Evolutionary conservation across 2,329 filamentous ascomycete species (phyloP), one percentile per base, ranked within the genome.

Genomic region (Lasiodiplodia theobromae): DNA sequence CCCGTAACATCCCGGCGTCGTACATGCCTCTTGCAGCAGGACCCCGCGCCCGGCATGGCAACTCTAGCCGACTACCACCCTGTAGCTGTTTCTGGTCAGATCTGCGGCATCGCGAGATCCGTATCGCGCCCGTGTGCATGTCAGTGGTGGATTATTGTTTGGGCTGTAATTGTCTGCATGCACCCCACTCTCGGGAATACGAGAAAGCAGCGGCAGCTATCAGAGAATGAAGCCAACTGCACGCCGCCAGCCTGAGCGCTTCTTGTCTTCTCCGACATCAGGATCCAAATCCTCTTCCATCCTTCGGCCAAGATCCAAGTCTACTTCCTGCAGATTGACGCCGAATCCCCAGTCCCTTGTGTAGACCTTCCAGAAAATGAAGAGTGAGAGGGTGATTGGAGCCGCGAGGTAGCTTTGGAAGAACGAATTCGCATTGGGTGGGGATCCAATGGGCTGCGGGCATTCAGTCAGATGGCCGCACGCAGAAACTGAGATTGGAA

Each of bases 391-490:
- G 25, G 84, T 79, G 44, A 85, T 78, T 6, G 91, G 91, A 4
- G 86, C 88, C 10, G 89, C 89, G 70, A 92, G 82, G 77, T 89
- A 92, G 69, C 86, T 86, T 68, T 91, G 79, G 78, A 96, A 96
- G 79, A 94, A 95, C 71, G 83, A 88, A 70, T 87, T 77, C 0
- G 86, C 87, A 38, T 88, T 66, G 1, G 81, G 16, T 83, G 78
- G 2, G 73, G 40, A 10, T 81, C 67, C 0, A 83, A 82, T 79
- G 82, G 83, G 0, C 80, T 68, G 5, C 74, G 74, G 74, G 87
- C 89, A n/a, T 83, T 86, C 7, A n/a, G 23, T 60, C 14, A 60
- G 38, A 4, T 11, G 3, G 21, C 4, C 2, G 18, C 4, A 2
- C 1, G 91, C 89, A 91, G 92, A 56, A 51, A 94, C 79, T 34